A percentile compares a stretch with the other conserved stretches of the same genome.
phyloP scores from a whole-genome alignment of 2,329 filamentous ascomycete species.

The Dactylellina haptotyla region DNA sequence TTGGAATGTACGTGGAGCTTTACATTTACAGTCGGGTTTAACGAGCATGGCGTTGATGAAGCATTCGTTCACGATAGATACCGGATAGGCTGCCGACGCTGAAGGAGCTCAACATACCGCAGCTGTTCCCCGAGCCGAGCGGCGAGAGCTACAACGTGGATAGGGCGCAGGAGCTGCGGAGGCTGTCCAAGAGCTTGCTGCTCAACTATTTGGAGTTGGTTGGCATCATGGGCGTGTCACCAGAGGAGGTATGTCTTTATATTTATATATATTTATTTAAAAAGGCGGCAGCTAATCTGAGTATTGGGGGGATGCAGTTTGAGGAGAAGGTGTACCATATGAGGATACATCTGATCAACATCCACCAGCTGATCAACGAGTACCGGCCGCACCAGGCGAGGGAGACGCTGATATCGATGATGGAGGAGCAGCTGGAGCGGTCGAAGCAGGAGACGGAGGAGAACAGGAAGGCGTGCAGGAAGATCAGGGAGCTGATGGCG shows the following conservation, averaged over 20 bases:
- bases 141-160: conserved; percentile 69
- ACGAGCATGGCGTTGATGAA: conserved; percentile 7
- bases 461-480: conserved; percentile 74
- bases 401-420: conserved; percentile 84
- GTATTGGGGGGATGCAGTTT: conserved; percentile 63
- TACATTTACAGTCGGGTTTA: not conserved
- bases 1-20: conserved; percentile 66
- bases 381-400: conserved; percentile 92
- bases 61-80: conserved; percentile 60
- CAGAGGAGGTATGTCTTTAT: conserved; percentile 64
- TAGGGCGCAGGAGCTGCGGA: conserved; percentile 75
- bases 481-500: conserved; percentile 77
- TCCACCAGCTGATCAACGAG: conserved; percentile 92
- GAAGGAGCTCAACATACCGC: conserved; percentile 75
- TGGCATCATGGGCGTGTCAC: conserved; percentile 75
- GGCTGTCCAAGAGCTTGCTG: conserved; percentile 82
- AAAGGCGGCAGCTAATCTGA: not conserved
- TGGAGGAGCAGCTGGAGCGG: conserved; percentile 83
- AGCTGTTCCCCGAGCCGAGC: conserved; percentile 70
- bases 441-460: conserved; percentile 77
- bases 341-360: conserved; percentile 84
- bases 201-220: conserved; percentile 88
- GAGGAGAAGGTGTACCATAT: conserved; percentile 80
- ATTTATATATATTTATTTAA: not conserved
- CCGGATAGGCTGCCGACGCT: conserved; percentile 73